A percentile compares a stretch with the other conserved stretches of the same genome.
These are phyloP conservation scores for Zygosaccharomyces pseudobailii DNA, from an alignment of 1,139 yeast species.

Conservation along the genomic window DNA sequence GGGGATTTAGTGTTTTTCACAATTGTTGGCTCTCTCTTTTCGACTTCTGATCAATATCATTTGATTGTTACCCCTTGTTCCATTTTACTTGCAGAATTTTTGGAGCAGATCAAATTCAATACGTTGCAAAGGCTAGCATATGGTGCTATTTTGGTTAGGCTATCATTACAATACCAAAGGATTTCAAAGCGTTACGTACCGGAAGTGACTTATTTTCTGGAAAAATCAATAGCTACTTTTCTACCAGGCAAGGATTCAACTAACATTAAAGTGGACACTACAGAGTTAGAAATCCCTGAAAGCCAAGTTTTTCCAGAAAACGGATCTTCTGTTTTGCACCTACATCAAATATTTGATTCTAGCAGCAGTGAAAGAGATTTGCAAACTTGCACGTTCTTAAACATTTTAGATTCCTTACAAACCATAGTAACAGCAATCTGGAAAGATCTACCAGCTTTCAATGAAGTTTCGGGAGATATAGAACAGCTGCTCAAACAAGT, in stretches of 20 bases:
- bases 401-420: constrained; percentile 31
- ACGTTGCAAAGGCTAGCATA: constrained; percentile 39
- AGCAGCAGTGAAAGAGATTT: constrained; percentile 23
- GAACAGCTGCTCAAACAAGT: constrained; percentile 22
- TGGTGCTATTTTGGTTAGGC: constrained; percentile 61
- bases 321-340: constrained; percentile 13
- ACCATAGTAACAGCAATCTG: constrained; percentile 41
- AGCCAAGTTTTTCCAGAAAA: constrained; percentile 12
- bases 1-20: constrained; percentile 62
- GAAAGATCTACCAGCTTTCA: constrained; percentile 60
- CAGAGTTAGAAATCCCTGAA: constrained; percentile 22
- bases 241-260: constrained; percentile 34
- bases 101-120: constrained; percentile 47
- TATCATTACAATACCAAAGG: constrained; percentile 67
- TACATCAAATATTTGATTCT: constrained; percentile 24
- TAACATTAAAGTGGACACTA: constrained; percentile 24
- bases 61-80: constrained; percentile 81
- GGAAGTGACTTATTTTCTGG: constrained; percentile 61
- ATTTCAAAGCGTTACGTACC: constrained; percentile 78
- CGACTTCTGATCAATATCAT: constrained; percentile 96
- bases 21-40: constrained; percentile 70
- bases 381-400: constrained; percentile 35
- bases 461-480: constrained; percentile 43
- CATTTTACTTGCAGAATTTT: constrained; percentile 64
- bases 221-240: constrained; percentile 46